A percentile compares a stretch with the other conserved stretches of the same genome.
These are phyloP conservation scores for Gracilaria domingensis DNA, from an alignment of 23 red algal genomes.

Conservation along the genomic window DNA sequence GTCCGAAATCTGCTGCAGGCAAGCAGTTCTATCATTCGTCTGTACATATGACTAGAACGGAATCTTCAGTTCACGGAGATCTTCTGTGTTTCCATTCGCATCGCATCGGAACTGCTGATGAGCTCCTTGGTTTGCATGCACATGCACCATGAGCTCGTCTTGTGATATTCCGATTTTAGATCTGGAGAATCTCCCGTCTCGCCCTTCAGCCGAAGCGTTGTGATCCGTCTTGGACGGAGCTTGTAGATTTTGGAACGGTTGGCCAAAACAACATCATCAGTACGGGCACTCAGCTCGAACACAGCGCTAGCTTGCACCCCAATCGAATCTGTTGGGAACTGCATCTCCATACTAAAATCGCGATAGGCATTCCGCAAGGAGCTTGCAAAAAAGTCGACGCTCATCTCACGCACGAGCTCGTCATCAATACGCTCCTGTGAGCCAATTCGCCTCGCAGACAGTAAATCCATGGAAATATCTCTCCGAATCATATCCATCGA, in stretches of 20 bases:
- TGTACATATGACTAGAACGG: constrained; percentile 45
- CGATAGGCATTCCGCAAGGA: constrained; percentile 38
- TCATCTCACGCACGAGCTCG: constrained; percentile 68
- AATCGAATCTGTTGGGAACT: constrained; percentile 33
- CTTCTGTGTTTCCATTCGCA: constrained; percentile 59
- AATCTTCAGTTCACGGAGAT: constrained; percentile 59
- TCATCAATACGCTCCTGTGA: constrained; percentile 22
- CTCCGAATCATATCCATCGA: constrained; percentile 63
- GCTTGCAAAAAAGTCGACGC: constrained; percentile 67
- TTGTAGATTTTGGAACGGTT: not conserved
- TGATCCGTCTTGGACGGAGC: not conserved
- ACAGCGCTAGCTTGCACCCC: constrained; percentile 17
- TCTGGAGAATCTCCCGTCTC: constrained; percentile 18
- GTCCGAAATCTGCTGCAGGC: not conserved
- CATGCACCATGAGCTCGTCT: constrained; percentile 67
- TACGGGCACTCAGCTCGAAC: constrained; percentile 38
- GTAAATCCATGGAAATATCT: constrained; percentile 67
- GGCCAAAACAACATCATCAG: constrained; percentile 43
- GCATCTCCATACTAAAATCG: constrained; percentile 76
- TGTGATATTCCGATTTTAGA: constrained; percentile 55
- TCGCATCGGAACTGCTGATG: constrained; percentile 37
- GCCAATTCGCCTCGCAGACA: not conserved
- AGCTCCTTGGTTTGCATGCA: constrained; percentile 16
- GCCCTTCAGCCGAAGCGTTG: constrained; percentile 5
- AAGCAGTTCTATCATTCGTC: not conserved